A percentile compares a stretch with the other conserved stretches of the same genome.
Conservation (phyloP, 2,329 filamentous ascomycete genomes). For the Ramularia endophylla region DNA sequence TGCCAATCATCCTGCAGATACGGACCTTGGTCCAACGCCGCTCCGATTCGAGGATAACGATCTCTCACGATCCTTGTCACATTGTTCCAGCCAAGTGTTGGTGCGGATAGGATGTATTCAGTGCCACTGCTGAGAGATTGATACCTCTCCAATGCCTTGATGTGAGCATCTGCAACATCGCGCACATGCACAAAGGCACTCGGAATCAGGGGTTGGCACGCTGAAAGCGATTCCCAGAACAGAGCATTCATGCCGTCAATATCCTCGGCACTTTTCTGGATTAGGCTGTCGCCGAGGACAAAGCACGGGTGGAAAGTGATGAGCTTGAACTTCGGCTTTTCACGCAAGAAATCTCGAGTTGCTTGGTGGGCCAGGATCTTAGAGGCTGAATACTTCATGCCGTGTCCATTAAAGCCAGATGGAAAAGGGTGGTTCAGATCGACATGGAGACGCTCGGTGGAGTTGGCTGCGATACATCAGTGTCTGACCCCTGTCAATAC, state of each 20-base stretch:
- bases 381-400: constrained; percentile 7
- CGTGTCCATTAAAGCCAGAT: constrained; percentile 17
- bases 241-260: constrained; percentile 20
- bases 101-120: constrained; percentile 12
- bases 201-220: constrained; percentile 11
- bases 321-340: constrained; percentile 21
- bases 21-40: constrained; percentile 8
- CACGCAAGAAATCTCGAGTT: constrained; percentile 16
- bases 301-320: constrained; percentile 24
- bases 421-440: constrained; percentile 2
- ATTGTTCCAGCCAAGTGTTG: constrained; percentile 14
- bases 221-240: constrained; percentile 12
- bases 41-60: constrained; percentile 14
- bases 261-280: constrained; percentile 15
- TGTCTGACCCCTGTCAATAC: not conserved
- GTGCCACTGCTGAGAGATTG: constrained; percentile 7
- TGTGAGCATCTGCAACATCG: constrained; percentile 26
- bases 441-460: constrained; percentile 11
- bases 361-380: constrained; percentile 29
- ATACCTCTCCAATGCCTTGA: constrained; percentile 16
- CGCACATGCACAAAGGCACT: constrained; percentile 21
- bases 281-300: constrained; percentile 23
- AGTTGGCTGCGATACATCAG: constrained; percentile 6
- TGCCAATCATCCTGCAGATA: constrained; percentile 5
- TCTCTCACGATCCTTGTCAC: constrained; percentile 14